Conservation (phyloP, 345 rosid genomes). For the Euphorbia lathyris region DNA sequence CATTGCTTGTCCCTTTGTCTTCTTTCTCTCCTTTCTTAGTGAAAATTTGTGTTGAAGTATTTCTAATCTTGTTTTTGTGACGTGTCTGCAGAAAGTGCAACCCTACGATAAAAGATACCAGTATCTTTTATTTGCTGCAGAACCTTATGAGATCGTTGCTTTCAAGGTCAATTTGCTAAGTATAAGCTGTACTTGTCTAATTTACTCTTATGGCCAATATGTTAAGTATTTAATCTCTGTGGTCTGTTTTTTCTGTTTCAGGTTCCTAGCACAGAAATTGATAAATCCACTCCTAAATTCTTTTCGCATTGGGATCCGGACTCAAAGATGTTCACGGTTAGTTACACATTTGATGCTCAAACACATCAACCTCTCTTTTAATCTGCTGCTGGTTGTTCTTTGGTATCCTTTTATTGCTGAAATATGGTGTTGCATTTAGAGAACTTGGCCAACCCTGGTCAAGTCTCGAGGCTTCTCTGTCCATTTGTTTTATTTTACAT, state of each 20-base stretch:
- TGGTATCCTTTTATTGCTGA: neutral
- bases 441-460: neutral
- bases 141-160: conserved; percentile 93
- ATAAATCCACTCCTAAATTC: conserved; percentile 95
- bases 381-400: neutral
- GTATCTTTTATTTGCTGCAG: conserved; percentile 91
- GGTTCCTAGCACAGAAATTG: conserved; percentile 99
- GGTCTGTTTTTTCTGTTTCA: conserved; percentile 24
- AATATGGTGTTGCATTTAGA: neutral
- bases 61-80: conserved; percentile 3
- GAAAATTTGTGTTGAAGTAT: neutral
- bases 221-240: neutral
- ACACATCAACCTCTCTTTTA: neutral
- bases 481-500: no score
- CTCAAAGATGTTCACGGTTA: conserved; percentile 96
- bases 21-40: neutral
- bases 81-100: conserved; percentile 61
- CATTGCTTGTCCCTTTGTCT: neutral
- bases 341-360: conserved; percentile 22
- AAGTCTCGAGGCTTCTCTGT: neutral
- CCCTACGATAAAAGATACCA: conserved; percentile 89
- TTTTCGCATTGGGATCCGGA: conserved; percentile 99
- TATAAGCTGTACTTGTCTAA: neutral
- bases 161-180: conserved; percentile 60
- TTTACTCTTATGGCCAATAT: neutral